A percentile compares a stretch with the other conserved stretches of the same genome.
These are phyloP conservation scores for Juglanconis juglandina DNA, from an alignment of 2,329 filamentous ascomycete species.

Conservation along the genomic window DNA sequence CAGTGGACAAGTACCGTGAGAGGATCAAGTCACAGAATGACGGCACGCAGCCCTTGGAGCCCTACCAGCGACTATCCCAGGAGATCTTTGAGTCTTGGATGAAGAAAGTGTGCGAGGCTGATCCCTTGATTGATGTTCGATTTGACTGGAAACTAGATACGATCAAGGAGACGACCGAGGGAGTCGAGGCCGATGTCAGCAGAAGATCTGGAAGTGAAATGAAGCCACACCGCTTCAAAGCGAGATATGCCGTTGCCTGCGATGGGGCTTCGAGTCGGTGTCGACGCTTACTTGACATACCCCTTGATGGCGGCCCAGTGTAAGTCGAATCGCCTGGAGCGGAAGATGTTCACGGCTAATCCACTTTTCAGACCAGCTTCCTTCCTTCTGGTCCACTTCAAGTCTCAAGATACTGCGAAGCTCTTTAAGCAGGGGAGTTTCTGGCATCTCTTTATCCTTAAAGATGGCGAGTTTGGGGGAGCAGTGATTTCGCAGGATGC, in stretches of 20 bases:
- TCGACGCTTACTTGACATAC: neutral
- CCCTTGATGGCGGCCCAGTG: constrained; percentile 16
- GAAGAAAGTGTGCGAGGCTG: constrained; percentile 21
- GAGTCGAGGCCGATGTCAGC: neutral
- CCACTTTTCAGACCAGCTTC: constrained; percentile 7
- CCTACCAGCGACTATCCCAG: constrained; percentile 31
- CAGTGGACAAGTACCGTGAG: constrained; percentile 18
- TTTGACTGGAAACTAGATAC: constrained; percentile 28
- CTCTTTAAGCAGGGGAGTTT: constrained; percentile 18
- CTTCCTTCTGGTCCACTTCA: constrained; percentile 21
- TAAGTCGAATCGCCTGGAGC: neutral
- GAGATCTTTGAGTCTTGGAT: constrained; percentile 34
- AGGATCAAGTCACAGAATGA: constrained; percentile 28
- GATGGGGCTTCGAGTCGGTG: constrained; percentile 13
- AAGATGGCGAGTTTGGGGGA: constrained; percentile 1
- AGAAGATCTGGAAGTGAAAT: neutral
- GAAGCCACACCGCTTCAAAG: neutral
- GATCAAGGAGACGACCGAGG: neutral
- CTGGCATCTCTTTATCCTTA: constrained; percentile 21
- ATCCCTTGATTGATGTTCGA: constrained; percentile 24
- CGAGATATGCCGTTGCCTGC: constrained; percentile 2
- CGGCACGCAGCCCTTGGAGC: constrained; percentile 29
- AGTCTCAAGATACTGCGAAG: constrained; percentile 15
- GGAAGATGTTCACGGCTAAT: neutral
- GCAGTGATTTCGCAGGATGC: constrained; percentile 15